Evolutionary conservation across 352 stramenopile species (phyloP), one percentile per base, ranked within the genome.

Genomic region (Chrysophaeum taylorii): DNA sequence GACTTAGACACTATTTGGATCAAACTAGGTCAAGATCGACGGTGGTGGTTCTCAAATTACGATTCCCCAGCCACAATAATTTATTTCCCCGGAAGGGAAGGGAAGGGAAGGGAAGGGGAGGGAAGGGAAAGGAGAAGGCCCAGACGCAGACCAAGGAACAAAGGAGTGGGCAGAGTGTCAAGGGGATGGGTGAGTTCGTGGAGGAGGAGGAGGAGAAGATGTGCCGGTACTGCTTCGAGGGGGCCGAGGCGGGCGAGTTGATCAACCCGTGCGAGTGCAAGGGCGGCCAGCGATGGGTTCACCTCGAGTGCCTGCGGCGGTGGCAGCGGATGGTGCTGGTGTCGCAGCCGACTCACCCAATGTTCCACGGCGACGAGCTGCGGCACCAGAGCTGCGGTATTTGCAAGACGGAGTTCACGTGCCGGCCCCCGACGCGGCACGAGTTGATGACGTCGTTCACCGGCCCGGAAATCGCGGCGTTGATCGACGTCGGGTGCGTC

Each of bases 271-370:
- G 77, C 74, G 71, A 61, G 18, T 82, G 77, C 64, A 68, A 71
- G 31, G 77, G 77, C 64, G 71, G 69, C 67, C 72, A 78, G 50
- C 57, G 70, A 15, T 78, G 57, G 23, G 68, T 82, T 14, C 77
- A 82, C 50, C 73, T 82, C 33, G 68, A 61, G 0, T 82, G 77
- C 60, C 52, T 82, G 43, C 72, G 77, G 15, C 62, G 75, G 21
- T 82, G 77, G 77, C 77, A 82, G 70, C 41, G 41, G 64, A 82
- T 79, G 72, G 75, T 81, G 4, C 50, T 82, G 0, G 77, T 82
- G 12, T 70, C 62, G n/a, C 77, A 82, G 62, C 77, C 74, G 42
- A 82, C 77, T 36, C 77, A 82, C 54, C 77, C 77, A 9, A 72
- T 72, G 5, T 81, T 81, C 50, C 79, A 79, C 60, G 50, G 68